These are phyloP conservation scores for Erodium moschatum DNA, from an alignment of 441 rosid species.

Conservation along the genomic window DNA sequence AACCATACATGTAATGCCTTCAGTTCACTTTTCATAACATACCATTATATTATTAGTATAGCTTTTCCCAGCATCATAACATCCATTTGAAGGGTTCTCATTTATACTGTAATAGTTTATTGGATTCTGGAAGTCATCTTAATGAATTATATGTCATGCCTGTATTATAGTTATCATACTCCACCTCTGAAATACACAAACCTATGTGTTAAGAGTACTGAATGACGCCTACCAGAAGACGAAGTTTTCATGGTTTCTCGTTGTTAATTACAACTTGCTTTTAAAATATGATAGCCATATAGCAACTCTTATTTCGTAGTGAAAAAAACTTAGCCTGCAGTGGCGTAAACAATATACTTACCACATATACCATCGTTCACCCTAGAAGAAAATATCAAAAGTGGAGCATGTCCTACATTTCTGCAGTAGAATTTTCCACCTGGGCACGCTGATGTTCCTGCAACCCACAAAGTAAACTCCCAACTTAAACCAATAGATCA, in stretches of 20 bases:
- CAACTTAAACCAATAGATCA: not conserved
- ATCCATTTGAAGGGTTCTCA: not conserved
- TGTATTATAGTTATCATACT: not conserved
- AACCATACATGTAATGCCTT: not conserved
- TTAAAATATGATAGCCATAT: not conserved
- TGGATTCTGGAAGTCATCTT: not conserved
- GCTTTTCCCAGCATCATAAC: not conserved
- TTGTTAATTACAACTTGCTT: not conserved
- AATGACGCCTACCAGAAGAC: not conserved
- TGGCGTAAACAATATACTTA: not conserved
- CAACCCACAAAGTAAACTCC: not conserved
- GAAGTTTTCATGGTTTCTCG: conserved; percentile 1
- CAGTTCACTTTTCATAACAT: not conserved
- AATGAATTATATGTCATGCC: not conserved
- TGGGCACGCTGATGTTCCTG: conserved; percentile 9
- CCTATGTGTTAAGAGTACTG: not conserved
- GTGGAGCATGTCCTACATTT: conserved; percentile 2
- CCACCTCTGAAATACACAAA: not conserved
- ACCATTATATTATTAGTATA: not conserved
- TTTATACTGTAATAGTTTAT: not conserved
- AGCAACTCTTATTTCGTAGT: not conserved
- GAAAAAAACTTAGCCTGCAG: not conserved
- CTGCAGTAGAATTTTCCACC: conserved; percentile 6
- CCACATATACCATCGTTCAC: conserved; percentile 7
- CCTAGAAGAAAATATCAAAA: conserved; percentile 2